Percentiles rank a stretch among this genome's conserved stretches.
These are phyloP conservation scores for Aureobasidium sp. DNA, from an alignment of 2,329 filamentous ascomycete species.

Conservation along the genomic window DNA sequence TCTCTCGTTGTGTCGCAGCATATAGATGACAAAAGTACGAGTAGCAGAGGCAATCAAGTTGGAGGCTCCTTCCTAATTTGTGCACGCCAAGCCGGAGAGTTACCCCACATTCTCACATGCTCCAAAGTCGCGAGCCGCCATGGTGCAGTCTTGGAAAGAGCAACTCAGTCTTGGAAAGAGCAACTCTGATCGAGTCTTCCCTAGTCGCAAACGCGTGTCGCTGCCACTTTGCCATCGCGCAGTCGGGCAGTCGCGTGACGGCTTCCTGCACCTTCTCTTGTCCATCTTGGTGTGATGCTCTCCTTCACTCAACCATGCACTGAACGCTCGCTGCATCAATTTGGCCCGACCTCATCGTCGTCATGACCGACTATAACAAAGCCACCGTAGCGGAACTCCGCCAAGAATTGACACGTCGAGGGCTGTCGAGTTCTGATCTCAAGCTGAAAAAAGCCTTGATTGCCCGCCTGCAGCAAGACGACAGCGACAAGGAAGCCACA, in stretches of 20 bases:
- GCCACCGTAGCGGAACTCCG: not conserved
- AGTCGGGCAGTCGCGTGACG: not conserved
- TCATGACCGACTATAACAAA: not conserved
- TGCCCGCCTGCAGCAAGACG: not conserved
- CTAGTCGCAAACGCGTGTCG: no score
- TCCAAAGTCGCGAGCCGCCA: no score
- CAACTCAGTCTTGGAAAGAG: no score
- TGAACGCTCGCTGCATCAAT: not conserved
- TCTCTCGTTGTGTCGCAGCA: slow-evolving; percentile 4
- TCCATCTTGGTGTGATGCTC: not conserved
- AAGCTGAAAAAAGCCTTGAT: slow-evolving; percentile 1
- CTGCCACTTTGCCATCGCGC: no score
- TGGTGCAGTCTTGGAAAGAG: no score
- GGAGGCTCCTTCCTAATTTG: no score
- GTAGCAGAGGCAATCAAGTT: not conserved
- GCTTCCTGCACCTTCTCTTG: no score
- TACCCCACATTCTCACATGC: no score
- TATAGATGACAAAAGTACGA: not conserved
- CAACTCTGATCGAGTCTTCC: no score
- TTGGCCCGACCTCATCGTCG: not conserved
- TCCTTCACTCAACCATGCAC: not conserved
- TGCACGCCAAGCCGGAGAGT: no score
- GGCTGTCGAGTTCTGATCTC: not conserved
- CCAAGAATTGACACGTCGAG: not conserved
- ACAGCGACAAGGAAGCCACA: not conserved